Conservation (phyloP, 345 rosid genomes). For the Tarenaya hassleriana region DNA sequence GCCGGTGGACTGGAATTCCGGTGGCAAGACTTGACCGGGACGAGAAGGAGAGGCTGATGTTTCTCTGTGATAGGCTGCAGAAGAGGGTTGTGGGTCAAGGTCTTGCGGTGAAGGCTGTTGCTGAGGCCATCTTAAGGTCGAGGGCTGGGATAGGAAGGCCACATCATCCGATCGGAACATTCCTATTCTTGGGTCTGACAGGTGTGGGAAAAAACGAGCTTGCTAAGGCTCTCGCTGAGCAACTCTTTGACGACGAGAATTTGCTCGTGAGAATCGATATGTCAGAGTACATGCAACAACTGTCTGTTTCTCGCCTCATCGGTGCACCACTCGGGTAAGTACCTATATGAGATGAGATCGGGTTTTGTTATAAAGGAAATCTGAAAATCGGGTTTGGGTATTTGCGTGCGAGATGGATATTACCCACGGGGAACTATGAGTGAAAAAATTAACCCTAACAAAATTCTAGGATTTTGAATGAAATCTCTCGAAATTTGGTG, state of each 20-base stretch:
- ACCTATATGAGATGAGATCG: background rate
- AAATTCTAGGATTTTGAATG: too few species aligned
- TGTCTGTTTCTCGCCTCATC: conserved; percentile 51
- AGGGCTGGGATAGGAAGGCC: conserved; percentile 94
- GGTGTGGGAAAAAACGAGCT: conserved; percentile 76
- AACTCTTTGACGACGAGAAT: conserved; percentile 61
- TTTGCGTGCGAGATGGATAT: too few species aligned
- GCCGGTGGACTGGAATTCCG: conserved; percentile 78
- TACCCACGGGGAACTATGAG: too few species aligned
- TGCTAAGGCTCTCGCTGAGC: conserved; percentile 64
- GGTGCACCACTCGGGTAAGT: conserved; percentile 68
- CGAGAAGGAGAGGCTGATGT: conserved; percentile 73
- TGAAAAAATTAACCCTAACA: too few species aligned
- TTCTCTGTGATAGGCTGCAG: conserved; percentile 49
- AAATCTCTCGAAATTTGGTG: too few species aligned
- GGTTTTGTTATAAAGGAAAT: too few species aligned
- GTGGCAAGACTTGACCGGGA: conserved; percentile 86
- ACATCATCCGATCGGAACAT: conserved; percentile 91
- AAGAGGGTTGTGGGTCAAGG: conserved; percentile 81
- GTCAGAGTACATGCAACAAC: conserved; percentile 72
- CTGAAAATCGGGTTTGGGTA: too few species aligned
- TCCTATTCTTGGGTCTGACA: conserved; percentile 86
- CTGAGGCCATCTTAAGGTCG: conserved; percentile 80
- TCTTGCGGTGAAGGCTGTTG: conserved; percentile 67
- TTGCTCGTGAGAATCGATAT: conserved; percentile 52